phyloP scores from a whole-genome alignment of 192 early-diverging fungal genomes.

The Tieghemiomyces parasiticus region DNA sequence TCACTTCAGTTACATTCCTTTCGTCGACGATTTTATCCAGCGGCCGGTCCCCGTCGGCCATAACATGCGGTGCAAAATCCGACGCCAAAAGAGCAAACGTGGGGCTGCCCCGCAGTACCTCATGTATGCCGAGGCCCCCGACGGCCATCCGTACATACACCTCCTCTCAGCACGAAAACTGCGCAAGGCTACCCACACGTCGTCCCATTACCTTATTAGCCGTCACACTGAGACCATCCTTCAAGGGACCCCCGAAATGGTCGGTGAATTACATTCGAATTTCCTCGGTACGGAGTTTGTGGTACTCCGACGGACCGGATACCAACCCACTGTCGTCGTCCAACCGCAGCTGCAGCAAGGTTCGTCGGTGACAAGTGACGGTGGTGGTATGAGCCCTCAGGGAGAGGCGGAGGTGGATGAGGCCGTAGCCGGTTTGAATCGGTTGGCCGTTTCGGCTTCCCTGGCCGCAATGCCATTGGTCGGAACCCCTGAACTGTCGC shows the following conservation, averaged over 20 bases:
- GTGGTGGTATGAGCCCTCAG: neutral
- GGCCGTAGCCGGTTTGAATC: too few species aligned
- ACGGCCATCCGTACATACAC: neutral
- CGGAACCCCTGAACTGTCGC: too few species aligned
- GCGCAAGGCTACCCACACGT: neutral
- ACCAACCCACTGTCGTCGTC: slow-evolving; percentile 17
- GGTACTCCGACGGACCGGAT: slow-evolving; percentile 50
- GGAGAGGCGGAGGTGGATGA: slow-evolving; percentile 8
- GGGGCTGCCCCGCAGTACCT: neutral
- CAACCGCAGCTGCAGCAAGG: neutral
- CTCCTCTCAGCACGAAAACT: slow-evolving; percentile 6
- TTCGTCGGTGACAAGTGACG: neutral
- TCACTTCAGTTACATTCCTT: too few species aligned
- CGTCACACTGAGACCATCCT: neutral
- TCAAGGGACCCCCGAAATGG: neutral
- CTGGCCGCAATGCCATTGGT: neutral
- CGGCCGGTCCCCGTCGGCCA: neutral
- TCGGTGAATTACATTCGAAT: slow-evolving; percentile 41
- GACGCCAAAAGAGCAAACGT: neutral
- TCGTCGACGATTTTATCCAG: slow-evolving; percentile 1
- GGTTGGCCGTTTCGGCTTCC: too few species aligned
- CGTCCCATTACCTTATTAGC: slow-evolving; percentile 6
- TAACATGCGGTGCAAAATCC: neutral
- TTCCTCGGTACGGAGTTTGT: slow-evolving; percentile 73
- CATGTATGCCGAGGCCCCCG: neutral